These are phyloP conservation scores for Dendrostoma leiphaemia DNA, from an alignment of 2,329 filamentous ascomycete genomes.

Conservation along the genomic window DNA sequence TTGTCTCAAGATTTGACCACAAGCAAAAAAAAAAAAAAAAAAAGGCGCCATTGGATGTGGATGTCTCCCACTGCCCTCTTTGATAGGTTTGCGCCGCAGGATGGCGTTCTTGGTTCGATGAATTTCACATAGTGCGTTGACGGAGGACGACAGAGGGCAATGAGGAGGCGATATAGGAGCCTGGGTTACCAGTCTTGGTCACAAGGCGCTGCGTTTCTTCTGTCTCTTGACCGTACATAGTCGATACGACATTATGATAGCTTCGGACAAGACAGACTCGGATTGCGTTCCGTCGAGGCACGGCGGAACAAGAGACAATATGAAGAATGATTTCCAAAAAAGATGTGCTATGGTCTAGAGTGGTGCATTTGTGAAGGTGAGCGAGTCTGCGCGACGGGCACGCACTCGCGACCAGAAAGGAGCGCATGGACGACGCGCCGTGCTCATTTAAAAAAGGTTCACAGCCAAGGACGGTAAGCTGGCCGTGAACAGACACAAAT, in stretches of 20 bases:
- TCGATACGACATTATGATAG: background rate
- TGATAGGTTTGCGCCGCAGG: background rate
- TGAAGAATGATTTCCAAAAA: background rate
- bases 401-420: background rate
- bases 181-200: too few species aligned
- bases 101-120: constrained; percentile 7
- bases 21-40: too few species aligned
- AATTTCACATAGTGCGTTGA: background rate
- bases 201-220: too few species aligned
- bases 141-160: background rate
- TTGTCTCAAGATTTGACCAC: background rate
- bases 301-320: constrained; percentile 1
- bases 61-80: background rate
- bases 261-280: background rate
- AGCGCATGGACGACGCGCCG: background rate
- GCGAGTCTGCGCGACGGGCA: background rate
- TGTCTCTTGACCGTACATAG: too few species aligned
- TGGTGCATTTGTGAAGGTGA: background rate
- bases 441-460: too few species aligned
- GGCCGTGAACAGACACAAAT: too few species aligned
- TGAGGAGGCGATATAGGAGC: background rate
- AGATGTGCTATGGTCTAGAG: background rate
- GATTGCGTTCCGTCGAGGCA: background rate
- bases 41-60: too few species aligned
- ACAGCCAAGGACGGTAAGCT: too few species aligned